Evolutionary conservation across 2,329 filamentous ascomycete genomes (phyloP).

Genomic region (Colletotrichum abscissum): DNA sequence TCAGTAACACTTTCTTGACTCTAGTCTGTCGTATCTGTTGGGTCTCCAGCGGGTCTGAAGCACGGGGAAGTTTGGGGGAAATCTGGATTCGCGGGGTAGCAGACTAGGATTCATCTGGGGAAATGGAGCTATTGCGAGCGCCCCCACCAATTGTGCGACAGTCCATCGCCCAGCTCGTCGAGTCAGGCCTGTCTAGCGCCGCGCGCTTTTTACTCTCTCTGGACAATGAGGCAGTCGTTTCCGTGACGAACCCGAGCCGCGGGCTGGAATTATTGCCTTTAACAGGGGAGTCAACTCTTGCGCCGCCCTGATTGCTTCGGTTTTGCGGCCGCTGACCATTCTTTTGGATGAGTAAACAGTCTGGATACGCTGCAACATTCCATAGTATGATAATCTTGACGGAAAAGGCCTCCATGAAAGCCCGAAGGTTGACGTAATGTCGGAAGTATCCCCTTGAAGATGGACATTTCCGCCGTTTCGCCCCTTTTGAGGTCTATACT

Average conservation of each 20-base stretch:
- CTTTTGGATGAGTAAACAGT: not conserved
- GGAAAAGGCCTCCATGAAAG: not conserved
- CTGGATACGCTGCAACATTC: not conserved
- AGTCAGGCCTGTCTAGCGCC: not conserved
- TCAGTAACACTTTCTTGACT: not conserved
- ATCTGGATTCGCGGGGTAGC: slow-evolving; percentile 7
- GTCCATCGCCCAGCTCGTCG: not conserved
- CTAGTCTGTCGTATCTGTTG: not conserved
- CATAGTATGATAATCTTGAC: not conserved
- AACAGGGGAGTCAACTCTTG: not conserved
- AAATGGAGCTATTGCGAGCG: not conserved
- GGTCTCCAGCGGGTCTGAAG: not conserved
- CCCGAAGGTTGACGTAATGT: not conserved
- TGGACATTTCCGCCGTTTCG: not conserved
- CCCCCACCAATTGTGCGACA: not conserved
- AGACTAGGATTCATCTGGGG: slow-evolving; percentile 8
- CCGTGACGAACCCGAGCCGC: not conserved
- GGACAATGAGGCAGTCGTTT: not conserved
- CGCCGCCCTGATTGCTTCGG: not conserved
- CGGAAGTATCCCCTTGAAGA: not conserved
- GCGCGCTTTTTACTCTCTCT: not conserved
- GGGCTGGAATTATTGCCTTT: not conserved
- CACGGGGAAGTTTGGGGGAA: slow-evolving; percentile 1
- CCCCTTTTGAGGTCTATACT: not conserved
- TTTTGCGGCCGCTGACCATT: not conserved